Base-by-base conservation (phyloP, 2,329 filamentous ascomycete genomes). In the Beauveria australis region DNA sequence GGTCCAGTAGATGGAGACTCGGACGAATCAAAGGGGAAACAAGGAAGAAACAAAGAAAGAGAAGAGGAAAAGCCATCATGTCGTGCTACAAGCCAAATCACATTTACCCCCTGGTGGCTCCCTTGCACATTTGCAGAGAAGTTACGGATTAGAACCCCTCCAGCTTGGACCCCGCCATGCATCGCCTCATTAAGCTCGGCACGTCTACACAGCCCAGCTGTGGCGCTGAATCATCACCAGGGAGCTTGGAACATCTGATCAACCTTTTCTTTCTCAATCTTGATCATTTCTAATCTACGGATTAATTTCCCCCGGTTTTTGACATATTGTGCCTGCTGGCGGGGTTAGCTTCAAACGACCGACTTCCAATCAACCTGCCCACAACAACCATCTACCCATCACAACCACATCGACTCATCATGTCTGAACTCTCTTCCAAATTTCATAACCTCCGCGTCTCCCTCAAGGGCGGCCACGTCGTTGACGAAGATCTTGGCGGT, bases 401-500 rank as follows among this genome's bases (percentile, higher is more conserved):
- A 19, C 52, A 26, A 22, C 18, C 18, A 30, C 24, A 44, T 22
- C 10, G 14, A 53, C 10, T 16, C 48, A 19, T 16, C 26, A 66
- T 66, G 64, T 63, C 64, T 18, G 64, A 64, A 28, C 41, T 66
- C 26, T 53, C 63, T 14, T 49, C 62, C 33, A 58, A 56, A 9
- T 58, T 66, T 14, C 47, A 62, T 4, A 63, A 55, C 28, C 57
- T 66, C 14, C 61, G 56, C 30, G 63, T 54, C 41, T 60, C 49
- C 19, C 59, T 60, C n/a, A 62, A 64, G 26, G 64, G 70, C 24
- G 68, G 70, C 37, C 78, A 80, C 60, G 68, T 70, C 33, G 78
- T 80, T 61, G 77, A 81, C 44, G 82, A 85, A 46, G 79, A 84
- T 37, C 67, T 73, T 33, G 82, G 82, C 60, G 79, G 84, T 61